Evolutionary conservation across 495 filamentous ascomycete species (phyloP).

Genomic region (Choiromyces venosus): DNA sequence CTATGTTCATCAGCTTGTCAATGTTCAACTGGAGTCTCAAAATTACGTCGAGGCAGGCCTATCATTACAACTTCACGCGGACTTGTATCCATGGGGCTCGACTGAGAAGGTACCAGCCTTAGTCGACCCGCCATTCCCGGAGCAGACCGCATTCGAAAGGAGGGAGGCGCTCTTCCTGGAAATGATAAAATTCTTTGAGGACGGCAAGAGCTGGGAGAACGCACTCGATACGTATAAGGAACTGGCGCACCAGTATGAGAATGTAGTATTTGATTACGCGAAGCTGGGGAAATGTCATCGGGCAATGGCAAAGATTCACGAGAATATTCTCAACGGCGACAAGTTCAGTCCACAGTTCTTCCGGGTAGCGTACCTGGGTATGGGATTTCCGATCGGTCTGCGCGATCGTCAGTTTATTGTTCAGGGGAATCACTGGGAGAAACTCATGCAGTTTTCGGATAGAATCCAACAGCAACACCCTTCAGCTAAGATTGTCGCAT

Average conservation of each 20-base stretch:
- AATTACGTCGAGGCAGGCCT: slow-evolving; percentile 89
- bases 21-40: slow-evolving; percentile 64
- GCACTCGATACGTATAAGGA: slow-evolving; percentile 89
- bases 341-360: slow-evolving; percentile 78
- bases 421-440: slow-evolving; percentile 71
- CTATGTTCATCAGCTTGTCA: slow-evolving; percentile 89
- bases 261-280: slow-evolving; percentile 79
- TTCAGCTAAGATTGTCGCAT: slow-evolving; percentile 70
- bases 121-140: slow-evolving; percentile 66
- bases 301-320: slow-evolving; percentile 90
- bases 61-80: slow-evolving; percentile 83
- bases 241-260: slow-evolving; percentile 81
- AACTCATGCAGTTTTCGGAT: slow-evolving; percentile 76
- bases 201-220: slow-evolving; percentile 84
- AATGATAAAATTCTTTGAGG: slow-evolving; percentile 90
- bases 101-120: slow-evolving; percentile 61
- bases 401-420: slow-evolving; percentile 92
- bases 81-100: slow-evolving; percentile 88
- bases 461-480: slow-evolving; percentile 90
- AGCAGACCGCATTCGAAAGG: slow-evolving; percentile 84
- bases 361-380: slow-evolving; percentile 82
- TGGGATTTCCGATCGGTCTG: slow-evolving; percentile 75
- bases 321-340: slow-evolving; percentile 70
- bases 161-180: slow-evolving; percentile 89
- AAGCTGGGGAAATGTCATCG: slow-evolving; percentile 84